Conservation (phyloP, 495 filamentous ascomycete genomes). For the Hypomontagnella monticulosa region DNA sequence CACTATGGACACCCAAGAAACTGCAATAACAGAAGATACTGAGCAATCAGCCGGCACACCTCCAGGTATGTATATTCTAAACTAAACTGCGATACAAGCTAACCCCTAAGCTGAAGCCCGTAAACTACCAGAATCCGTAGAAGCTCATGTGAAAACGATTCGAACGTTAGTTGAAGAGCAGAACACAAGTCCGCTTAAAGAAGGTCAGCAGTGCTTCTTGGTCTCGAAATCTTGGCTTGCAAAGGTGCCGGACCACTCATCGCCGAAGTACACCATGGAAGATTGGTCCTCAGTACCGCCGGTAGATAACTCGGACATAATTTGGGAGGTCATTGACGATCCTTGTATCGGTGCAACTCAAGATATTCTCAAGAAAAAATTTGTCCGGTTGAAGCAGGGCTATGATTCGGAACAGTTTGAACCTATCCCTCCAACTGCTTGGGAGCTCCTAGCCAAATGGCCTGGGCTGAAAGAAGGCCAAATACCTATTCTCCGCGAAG, state of each 20-base stretch:
- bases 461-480: constrained; percentile 78
- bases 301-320: constrained; percentile 85
- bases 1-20: constrained; percentile 1
- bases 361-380: constrained; percentile 57
- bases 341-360: constrained; percentile 44
- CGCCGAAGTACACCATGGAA: constrained; percentile 29
- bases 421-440: constrained; percentile 79
- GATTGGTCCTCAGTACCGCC: constrained; percentile 54
- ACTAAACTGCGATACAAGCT: not conserved
- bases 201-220: constrained; percentile 79
- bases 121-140: constrained; percentile 36
- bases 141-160: constrained; percentile 74
- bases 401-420: constrained; percentile 75
- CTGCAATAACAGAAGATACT: not conserved
- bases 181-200: constrained; percentile 61
- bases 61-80: constrained; percentile 13
- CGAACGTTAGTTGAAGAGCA: constrained; percentile 66
- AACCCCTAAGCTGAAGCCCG: constrained; percentile 28
- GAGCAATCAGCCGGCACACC: constrained; percentile 6
- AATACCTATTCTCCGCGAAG: constrained; percentile 77
- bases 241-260: constrained; percentile 60
- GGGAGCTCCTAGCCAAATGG: constrained; percentile 82
- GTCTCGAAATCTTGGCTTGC: constrained; percentile 83
- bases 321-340: constrained; percentile 59
- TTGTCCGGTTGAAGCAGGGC: constrained; percentile 81